Base-by-base conservation (phyloP, 805 yeast genomes). In the Barnettozyma populi region DNA sequence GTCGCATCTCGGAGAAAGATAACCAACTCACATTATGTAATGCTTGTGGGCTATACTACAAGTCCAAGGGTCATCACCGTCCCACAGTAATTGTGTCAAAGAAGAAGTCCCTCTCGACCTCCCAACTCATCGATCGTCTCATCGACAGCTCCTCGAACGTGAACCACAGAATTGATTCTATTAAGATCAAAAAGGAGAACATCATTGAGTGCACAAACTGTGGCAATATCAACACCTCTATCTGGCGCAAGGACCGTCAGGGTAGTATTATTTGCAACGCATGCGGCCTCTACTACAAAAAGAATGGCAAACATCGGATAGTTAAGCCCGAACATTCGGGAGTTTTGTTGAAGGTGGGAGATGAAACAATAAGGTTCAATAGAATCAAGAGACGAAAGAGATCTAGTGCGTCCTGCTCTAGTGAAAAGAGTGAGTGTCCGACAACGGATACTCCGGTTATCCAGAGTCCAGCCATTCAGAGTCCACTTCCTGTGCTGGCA, bases 231-330 rank as follows among this genome's bases (percentile, higher is more conserved):
- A 90, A 92, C 29, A 90, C 98, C 0, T 97, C 98, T 0, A 66
- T 90, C 16, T 90, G 98, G 98, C 73, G 98, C 52, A 74, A 96
- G 47, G 89, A 89, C 59, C 85, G 92, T 0, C 82, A 84, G 47
- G 97, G 97, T 1, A 82, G 85, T 58, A 90, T 95, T 1, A 70
- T 90, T 52, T 92, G 98, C 68, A 90, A 90, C 65, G 98, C 98
- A 0, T 90, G 98, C 71, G 98, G 97, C 1, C 71, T 92, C 51
- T 90, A 90, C 59, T 76, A 84, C 57, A 90, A 90, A 49, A 57
- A 56, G 49, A 59, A 56, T 18, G 60, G 59, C 3, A 16, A 32
- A 2, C 61, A 57, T 38, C 46, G 57, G 13, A 40, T 48, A 1
- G 44, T 49, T 8, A 52, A 48, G 32, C 31, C 29, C 9, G 19